These are phyloP conservation scores for Tuber melanosporum DNA, from an alignment of 495 filamentous ascomycete species.

Conservation along the genomic window DNA sequence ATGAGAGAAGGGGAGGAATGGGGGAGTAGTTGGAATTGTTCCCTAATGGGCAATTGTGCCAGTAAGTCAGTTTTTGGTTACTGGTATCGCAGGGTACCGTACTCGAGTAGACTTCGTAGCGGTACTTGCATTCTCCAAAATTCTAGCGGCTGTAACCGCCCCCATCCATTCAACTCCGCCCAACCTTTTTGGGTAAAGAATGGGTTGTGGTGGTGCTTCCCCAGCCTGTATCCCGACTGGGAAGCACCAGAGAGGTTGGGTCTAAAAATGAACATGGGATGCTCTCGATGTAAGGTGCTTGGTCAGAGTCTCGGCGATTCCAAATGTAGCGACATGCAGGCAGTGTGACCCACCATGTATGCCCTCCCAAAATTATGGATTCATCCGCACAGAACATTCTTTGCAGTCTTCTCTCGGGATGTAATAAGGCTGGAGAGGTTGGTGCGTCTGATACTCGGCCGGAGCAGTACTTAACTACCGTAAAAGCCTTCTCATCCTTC, in stretches of 20 bases:
- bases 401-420: constrained; percentile 32
- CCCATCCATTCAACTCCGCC: constrained; percentile 30
- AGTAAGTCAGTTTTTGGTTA: neutral
- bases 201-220: constrained; percentile 11
- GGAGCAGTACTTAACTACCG: constrained; percentile 31
- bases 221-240: constrained; percentile 19
- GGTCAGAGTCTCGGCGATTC: constrained; percentile 37
- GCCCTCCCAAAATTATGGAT: constrained; percentile 34
- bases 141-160: constrained; percentile 24
- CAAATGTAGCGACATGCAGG: constrained; percentile 36
- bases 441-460: constrained; percentile 6
- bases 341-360: constrained; percentile 32
- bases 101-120: neutral
- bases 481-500: constrained; percentile 22
- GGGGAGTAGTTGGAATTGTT: neutral
- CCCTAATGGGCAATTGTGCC: neutral
- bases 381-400: constrained; percentile 38
- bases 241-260: constrained; percentile 13
- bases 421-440: constrained; percentile 25
- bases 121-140: neutral
- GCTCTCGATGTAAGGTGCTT: constrained; percentile 41
- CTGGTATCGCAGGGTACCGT: neutral
- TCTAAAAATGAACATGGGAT: constrained; percentile 39
- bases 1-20: neutral
- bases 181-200: constrained; percentile 21